phyloP scores from a whole-genome alignment of 768 basidiomycete genomes.

The Podaxis sp. region DNA sequence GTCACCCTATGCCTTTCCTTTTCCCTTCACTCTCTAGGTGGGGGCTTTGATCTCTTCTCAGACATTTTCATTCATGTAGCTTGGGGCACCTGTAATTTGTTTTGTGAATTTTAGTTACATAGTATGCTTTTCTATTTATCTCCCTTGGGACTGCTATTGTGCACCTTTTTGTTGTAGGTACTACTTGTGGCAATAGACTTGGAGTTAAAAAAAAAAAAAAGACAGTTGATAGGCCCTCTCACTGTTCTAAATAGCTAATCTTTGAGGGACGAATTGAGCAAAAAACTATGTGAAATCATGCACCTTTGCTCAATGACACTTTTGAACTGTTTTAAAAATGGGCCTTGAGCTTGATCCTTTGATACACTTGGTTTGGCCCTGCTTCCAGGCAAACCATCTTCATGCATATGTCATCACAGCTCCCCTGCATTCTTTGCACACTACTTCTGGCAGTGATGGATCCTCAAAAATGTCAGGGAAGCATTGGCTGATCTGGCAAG shows the following conservation, averaged over 20 bases:
- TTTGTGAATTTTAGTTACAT: too few species aligned
- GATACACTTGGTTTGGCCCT: neutral
- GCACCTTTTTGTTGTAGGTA: too few species aligned
- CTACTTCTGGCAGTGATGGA: neutral
- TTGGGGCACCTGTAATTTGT: too few species aligned
- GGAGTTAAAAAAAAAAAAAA: too few species aligned
- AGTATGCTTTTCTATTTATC: too few species aligned
- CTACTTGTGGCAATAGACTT: too few species aligned
- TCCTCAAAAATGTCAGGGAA: conserved; percentile 4
- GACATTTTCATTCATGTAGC: too few species aligned
- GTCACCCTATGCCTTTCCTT: too few species aligned
- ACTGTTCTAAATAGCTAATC: neutral
- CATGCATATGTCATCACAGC: neutral
- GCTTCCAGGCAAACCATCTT: neutral
- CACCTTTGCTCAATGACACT: neutral
- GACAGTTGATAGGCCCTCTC: neutral
- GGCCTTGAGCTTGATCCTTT: neutral
- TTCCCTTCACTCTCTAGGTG: too few species aligned
- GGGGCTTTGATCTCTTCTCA: too few species aligned
- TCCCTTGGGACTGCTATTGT: too few species aligned
- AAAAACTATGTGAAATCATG: neutral
- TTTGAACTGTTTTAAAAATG: neutral
- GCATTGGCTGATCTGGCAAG: neutral
- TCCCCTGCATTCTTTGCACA: neutral
- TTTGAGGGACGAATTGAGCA: neutral